These are phyloP conservation scores for Thuja plicata DNA, from an alignment of 83 land plant species.

Conservation along the genomic window DNA sequence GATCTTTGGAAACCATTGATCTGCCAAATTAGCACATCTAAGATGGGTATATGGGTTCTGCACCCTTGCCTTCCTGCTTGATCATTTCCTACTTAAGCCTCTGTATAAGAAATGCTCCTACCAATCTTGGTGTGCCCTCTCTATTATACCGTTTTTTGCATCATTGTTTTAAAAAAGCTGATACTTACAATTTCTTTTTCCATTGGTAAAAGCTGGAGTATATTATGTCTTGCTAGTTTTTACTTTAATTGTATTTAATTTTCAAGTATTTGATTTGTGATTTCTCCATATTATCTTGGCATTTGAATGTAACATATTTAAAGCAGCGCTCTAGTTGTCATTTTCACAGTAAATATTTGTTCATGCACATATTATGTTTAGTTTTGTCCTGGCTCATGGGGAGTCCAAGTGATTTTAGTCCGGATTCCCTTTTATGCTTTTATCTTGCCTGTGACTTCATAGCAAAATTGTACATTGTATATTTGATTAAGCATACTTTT, in stretches of 20 bases:
- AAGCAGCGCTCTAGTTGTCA: neutral
- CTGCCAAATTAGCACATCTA: neutral
- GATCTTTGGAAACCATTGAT: neutral
- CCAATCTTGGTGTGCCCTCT: neutral
- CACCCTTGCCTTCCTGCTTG: neutral
- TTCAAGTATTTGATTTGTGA: neutral
- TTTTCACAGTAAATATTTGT: neutral
- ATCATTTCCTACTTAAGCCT: neutral
- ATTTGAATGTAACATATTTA: neutral
- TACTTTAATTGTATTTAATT: neutral
- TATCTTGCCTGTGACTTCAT: neutral
- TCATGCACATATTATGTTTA: neutral
- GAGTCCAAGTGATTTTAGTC: neutral
- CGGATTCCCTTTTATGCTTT: neutral
- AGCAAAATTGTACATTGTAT: neutral
- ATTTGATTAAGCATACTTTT: neutral
- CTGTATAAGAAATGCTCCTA: neutral
- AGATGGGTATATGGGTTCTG: neutral
- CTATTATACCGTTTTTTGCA: neutral
- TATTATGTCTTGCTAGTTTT: neutral
- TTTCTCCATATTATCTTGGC: neutral
- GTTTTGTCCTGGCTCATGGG: neutral
- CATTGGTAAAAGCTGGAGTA: neutral
- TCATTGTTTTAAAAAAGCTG: neutral
- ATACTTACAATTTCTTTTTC: neutral